A percentile compares a stretch with the other conserved stretches of the same genome.
phyloP scores from a whole-genome alignment of 2,329 filamentous ascomycete genomes.

The Rhynchosporium secalis region DNA sequence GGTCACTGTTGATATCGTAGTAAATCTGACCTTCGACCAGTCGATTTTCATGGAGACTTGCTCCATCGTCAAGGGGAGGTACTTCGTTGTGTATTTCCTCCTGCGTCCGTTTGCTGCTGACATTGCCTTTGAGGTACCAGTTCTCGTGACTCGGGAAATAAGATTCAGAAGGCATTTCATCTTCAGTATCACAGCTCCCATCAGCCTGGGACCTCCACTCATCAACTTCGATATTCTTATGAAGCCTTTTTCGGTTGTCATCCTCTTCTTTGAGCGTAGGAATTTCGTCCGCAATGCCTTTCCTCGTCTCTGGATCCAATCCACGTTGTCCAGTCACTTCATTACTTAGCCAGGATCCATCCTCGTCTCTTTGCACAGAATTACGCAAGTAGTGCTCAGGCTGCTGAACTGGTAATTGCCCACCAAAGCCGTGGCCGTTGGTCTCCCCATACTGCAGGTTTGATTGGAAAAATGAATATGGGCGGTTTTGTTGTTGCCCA shows the following conservation, averaged over 20 bases:
- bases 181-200: constrained; percentile 27
- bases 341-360: constrained; percentile 34
- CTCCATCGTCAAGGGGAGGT: constrained; percentile 34
- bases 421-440: constrained; percentile 19
- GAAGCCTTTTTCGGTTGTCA: constrained; percentile 32
- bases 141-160: constrained; percentile 26
- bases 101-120: neutral
- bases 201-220: constrained; percentile 39
- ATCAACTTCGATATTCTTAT: constrained; percentile 39
- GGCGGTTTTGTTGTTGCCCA: constrained; percentile 19
- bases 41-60: constrained; percentile 38
- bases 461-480: constrained; percentile 19
- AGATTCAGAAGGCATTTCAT: constrained; percentile 28
- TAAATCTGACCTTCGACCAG: constrained; percentile 38
- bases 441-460: constrained; percentile 16
- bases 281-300: constrained; percentile 29
- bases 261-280: constrained; percentile 40
- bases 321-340: constrained; percentile 34
- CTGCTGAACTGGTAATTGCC: constrained; percentile 21
- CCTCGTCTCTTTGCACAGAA: constrained; percentile 29
- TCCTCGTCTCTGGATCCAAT: constrained; percentile 36
- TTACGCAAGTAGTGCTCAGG: constrained; percentile 10
- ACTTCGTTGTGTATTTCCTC: constrained; percentile 31
- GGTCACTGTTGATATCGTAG: constrained; percentile 30
- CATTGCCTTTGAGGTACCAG: neutral